Evolutionary conservation across 1,284 basidiomycete genomes (phyloP).

Genomic region (Trichosporon sp.): DNA sequence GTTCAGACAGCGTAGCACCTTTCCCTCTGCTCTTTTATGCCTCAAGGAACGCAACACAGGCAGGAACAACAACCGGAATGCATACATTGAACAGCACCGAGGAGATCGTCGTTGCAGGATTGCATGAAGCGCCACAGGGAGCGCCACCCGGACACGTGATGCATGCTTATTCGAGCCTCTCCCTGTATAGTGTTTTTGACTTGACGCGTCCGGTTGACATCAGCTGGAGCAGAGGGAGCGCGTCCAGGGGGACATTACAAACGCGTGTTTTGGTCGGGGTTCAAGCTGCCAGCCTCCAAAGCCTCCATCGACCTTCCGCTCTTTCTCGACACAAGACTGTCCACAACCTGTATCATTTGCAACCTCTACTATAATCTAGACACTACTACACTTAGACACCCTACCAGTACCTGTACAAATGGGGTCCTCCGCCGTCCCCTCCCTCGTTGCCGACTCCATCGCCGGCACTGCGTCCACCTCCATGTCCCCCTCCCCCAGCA

Average conservation of each 20-base stretch:
- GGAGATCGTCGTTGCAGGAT: not conserved
- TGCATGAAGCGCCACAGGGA: not conserved
- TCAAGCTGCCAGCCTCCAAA: not conserved
- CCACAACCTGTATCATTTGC: not conserved
- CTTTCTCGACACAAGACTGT: not conserved
- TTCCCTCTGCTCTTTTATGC: not conserved
- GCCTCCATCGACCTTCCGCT: not conserved
- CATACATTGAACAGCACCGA: not conserved
- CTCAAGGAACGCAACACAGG: not conserved
- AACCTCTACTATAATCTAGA: not conserved
- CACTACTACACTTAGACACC: too few relatives aligned
- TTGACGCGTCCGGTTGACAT: not conserved
- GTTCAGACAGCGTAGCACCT: too few relatives aligned
- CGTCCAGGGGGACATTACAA: not conserved
- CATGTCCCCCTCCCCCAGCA: slow-evolving; percentile 45
- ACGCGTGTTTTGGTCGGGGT: not conserved
- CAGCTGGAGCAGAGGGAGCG: not conserved
- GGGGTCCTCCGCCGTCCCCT: slow-evolving; percentile 30
- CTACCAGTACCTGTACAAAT: not conserved
- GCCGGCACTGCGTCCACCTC: slow-evolving; percentile 40
- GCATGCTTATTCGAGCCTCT: not conserved
- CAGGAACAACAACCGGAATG: too few relatives aligned
- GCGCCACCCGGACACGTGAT: not conserved
- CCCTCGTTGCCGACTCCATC: slow-evolving; percentile 32
- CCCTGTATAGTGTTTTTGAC: not conserved